Percentiles rank a stretch among this genome's conserved stretches.
These are phyloP conservation scores for Dryas alaskensis DNA, from an alignment of 306 rosid genomes.

Conservation along the genomic window DNA sequence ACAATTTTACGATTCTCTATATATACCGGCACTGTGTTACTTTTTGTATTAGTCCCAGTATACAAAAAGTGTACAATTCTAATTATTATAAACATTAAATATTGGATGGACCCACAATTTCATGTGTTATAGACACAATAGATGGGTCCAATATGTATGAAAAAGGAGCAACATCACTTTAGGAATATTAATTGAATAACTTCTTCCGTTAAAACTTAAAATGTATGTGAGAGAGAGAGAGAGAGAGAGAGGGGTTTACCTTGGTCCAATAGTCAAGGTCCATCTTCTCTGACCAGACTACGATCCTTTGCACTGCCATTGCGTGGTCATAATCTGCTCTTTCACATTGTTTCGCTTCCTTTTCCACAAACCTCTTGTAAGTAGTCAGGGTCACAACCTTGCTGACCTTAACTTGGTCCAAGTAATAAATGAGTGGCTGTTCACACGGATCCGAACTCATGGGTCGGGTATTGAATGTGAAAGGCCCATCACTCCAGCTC, in stretches of 20 bases:
- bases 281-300: constrained; percentile 65
- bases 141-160: not conserved
- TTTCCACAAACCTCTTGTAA: constrained; percentile 40
- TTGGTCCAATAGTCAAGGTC: constrained; percentile 56
- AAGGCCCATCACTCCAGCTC: constrained; percentile 67
- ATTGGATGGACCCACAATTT: not conserved
- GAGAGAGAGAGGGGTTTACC: constrained; percentile 29
- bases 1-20: too few species aligned
- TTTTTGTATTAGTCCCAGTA: too few species aligned
- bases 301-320: constrained; percentile 39
- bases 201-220: too few species aligned
- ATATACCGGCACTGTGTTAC: too few species aligned
- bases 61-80: too few species aligned
- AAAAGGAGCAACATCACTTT: not conserved
- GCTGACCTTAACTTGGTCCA: constrained; percentile 44
- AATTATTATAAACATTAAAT: too few species aligned
- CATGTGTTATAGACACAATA: not conserved
- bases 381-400: constrained; percentile 48
- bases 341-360: constrained; percentile 37
- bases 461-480: constrained; percentile 74
- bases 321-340: constrained; percentile 19
- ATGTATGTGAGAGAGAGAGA: too few species aligned
- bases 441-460: constrained; percentile 66
- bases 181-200: too few species aligned
- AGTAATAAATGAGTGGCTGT: constrained; percentile 49